These are phyloP conservation scores for Termitomyces sp. DNA, from an alignment of 1,284 basidiomycete species.

Conservation along the genomic window DNA sequence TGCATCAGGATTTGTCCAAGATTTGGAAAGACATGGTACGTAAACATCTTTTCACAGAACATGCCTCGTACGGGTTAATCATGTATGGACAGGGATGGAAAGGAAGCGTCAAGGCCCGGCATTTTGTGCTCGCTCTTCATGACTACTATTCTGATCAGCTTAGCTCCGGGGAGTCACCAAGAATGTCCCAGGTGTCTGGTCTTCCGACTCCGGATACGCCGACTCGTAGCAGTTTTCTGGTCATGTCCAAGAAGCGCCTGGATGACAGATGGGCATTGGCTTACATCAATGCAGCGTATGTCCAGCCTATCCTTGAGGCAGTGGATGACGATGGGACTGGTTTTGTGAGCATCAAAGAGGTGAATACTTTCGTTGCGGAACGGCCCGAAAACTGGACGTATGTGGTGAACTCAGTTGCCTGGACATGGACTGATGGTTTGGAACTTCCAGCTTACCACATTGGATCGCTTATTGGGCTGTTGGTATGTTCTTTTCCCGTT, in stretches of 20 bases:
- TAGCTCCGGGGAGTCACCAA: conserved; percentile 11
- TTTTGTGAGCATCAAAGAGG: conserved; percentile 41
- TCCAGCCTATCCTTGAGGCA: conserved; percentile 42
- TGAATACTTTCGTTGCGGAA: conserved; percentile 36
- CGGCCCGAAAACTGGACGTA: conserved; percentile 30
- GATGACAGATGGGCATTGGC: conserved; percentile 38
- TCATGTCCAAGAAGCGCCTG: conserved; percentile 15
- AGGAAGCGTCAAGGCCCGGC: conserved; percentile 37
- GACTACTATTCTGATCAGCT: conserved; percentile 34
- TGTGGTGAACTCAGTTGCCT: conserved; percentile 11
- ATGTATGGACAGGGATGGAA: conserved; percentile 29
- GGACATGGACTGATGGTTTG: neutral
- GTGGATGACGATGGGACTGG: conserved; percentile 47
- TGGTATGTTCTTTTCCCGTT: conserved; percentile 22
- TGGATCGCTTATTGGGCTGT: conserved; percentile 46
- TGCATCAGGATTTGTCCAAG: conserved; percentile 20
- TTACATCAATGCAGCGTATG: conserved; percentile 36
- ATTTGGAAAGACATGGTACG: conserved; percentile 32
- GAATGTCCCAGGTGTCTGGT: neutral
- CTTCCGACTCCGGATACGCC: conserved; percentile 9
- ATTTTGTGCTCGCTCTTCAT: conserved; percentile 36
- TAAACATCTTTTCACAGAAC: neutral
- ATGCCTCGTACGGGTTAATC: neutral
- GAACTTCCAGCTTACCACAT: conserved; percentile 29
- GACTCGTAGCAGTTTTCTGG: conserved; percentile 22